Evolutionary conservation across 495 filamentous ascomycete species (phyloP).

Genomic region (Tuber melanosporum): DNA sequence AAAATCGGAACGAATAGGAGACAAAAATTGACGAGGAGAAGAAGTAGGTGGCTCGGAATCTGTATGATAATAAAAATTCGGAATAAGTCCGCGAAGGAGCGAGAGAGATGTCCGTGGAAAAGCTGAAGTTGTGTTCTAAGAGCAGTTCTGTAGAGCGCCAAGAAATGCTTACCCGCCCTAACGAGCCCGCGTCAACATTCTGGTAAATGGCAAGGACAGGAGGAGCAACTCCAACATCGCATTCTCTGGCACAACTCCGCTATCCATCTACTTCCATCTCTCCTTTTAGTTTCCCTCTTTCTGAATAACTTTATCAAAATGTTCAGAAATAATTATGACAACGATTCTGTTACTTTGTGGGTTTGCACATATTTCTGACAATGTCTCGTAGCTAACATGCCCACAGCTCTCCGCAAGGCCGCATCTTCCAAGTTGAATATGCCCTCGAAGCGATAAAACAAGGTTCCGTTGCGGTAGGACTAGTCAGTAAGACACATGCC

Average conservation of each 20-base stretch:
- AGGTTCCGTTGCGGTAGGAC: constrained; percentile 92
- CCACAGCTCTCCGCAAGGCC: constrained; percentile 91
- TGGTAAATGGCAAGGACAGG: constrained; percentile 32
- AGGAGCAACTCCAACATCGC: constrained; percentile 32
- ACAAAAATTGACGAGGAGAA: background rate
- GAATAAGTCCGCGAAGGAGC: background rate
- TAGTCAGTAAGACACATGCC: constrained; percentile 95
- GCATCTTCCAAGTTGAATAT: constrained; percentile 99
- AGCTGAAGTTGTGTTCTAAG: constrained; percentile 4
- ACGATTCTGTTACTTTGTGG: constrained; percentile 99
- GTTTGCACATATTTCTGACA: constrained; percentile 33
- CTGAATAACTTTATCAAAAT: constrained; percentile 52
- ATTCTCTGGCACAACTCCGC: constrained; percentile 26
- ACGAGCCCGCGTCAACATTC: constrained; percentile 18
- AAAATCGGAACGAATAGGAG: background rate
- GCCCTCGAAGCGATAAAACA: constrained; percentile 98
- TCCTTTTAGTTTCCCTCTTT: background rate
- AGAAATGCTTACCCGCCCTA: constrained; percentile 13
- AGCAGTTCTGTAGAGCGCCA: background rate
- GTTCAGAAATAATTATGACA: constrained; percentile 99
- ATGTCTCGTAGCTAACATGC: constrained; percentile 18
- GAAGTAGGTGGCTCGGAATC: background rate
- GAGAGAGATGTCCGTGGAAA: background rate
- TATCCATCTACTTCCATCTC: constrained; percentile 14
- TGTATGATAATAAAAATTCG: background rate